Evolutionary conservation across 768 basidiomycete genomes (phyloP), one percentile per base, ranked within the genome.

Genomic region (Amanita phalloides): DNA sequence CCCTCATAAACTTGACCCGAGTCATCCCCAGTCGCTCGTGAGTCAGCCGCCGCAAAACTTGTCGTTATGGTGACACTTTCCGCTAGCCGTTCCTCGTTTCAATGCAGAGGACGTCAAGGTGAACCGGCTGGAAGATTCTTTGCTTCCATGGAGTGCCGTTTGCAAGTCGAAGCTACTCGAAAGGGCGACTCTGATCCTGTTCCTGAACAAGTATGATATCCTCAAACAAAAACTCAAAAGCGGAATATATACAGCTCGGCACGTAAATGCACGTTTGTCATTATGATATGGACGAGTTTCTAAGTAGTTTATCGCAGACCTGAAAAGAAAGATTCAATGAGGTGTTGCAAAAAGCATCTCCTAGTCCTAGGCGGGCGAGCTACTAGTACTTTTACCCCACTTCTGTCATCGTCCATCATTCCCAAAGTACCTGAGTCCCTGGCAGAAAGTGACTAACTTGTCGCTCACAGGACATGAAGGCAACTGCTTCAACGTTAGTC

Each of bases 161-260:
- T 84, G 82, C 65, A 59, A 70, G 14, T 81, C 77, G 33, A 71
- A 69, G 57, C 69, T 88, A 1, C 77, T 89, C 6, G 63, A 73
- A 7, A 76, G 74, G 49, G 73, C 79, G 9, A 81, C 79, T 50
- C 71, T 87, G 51, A 77, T 87, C 43, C 71, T 86, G 21, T 89
- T 89, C 64, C 66, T 87, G 51, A 89, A 89, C 62, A 89, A 89
- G 55, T 76, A 76, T 54, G 86, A 89, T 54, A 62, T 87, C 3
- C 66, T 88, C 2, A 68, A 76, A 54, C 62, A 71, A 57, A 73
- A 73, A 51, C 66, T 84, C 26, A 63, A 65, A 26, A 59, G 61
- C 1, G 80, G 81, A 0, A n/a, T n/a, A n/a, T n/a, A 66, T 75
- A 11, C 60, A 63, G 58, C 74, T 86, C 13, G 74, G 67, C 21